These are phyloP conservation scores for Talaromyces sp. DNA, from an alignment of 2,329 filamentous ascomycete species.

Conservation along the genomic window DNA sequence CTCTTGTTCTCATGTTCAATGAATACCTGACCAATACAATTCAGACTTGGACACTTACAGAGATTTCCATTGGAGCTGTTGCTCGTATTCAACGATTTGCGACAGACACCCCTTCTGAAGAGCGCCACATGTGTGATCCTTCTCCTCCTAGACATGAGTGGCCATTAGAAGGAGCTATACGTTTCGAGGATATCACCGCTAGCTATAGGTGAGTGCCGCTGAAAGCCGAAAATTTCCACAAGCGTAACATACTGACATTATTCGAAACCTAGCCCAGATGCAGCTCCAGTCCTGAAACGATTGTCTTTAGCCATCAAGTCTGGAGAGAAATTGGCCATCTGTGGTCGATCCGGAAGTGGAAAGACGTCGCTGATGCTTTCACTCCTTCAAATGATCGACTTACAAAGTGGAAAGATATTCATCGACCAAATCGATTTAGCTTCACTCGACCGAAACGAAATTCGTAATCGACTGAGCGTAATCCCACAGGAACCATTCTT, in stretches of 20 bases:
- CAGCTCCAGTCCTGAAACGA: slow-evolving; percentile 24
- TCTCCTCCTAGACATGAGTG: slow-evolving; percentile 30
- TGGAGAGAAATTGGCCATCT: slow-evolving; percentile 37
- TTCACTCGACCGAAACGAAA: slow-evolving; percentile 29
- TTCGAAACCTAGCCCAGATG: slow-evolving; percentile 25
- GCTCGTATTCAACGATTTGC: slow-evolving; percentile 5
- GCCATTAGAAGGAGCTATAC: slow-evolving; percentile 36
- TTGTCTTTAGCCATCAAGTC: slow-evolving; percentile 26
- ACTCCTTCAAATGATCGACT: slow-evolving; percentile 27
- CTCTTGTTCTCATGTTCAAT: slow-evolving; percentile 51
- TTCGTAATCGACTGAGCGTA: slow-evolving; percentile 37
- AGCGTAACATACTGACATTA: slow-evolving; percentile 31
- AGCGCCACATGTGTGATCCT: slow-evolving; percentile 22
- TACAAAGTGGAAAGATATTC: slow-evolving; percentile 31
- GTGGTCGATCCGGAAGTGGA: slow-evolving; percentile 30
- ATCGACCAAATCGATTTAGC: slow-evolving; percentile 39
- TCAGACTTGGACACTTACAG: slow-evolving; percentile 51
- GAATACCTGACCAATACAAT: slow-evolving; percentile 46
- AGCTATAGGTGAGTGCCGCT: slow-evolving; percentile 29
- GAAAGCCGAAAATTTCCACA: slow-evolving; percentile 17
- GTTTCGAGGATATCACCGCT: slow-evolving; percentile 13
- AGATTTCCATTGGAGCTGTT: slow-evolving; percentile 54
- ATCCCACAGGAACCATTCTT: slow-evolving; percentile 42
- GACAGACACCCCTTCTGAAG: slow-evolving; percentile 28
- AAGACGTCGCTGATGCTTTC: slow-evolving; percentile 38